A percentile compares a stretch with the other conserved stretches of the same genome.
These are phyloP conservation scores for Talaromyces sp. DNA, from an alignment of 2,329 filamentous ascomycete species.

Conservation along the genomic window DNA sequence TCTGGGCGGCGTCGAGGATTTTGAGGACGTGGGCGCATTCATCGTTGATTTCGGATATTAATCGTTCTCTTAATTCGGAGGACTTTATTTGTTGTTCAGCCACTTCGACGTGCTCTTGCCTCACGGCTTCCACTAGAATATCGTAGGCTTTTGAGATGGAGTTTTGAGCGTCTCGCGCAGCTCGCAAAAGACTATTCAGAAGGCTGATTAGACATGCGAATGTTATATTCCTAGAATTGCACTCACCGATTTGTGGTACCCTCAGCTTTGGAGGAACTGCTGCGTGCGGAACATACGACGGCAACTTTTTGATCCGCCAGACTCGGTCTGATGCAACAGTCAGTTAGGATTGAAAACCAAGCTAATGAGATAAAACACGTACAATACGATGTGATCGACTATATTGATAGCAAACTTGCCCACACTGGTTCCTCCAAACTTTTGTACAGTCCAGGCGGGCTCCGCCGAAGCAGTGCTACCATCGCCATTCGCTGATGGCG, in stretches of 20 bases:
- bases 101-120: conserved; percentile 74
- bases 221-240: conserved; percentile 5
- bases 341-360: background rate
- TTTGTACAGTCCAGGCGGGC: conserved; percentile 78
- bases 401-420: conserved; percentile 86
- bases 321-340: conserved; percentile 49
- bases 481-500: conserved; percentile 21
- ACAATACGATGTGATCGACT: conserved; percentile 59
- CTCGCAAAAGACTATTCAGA: conserved; percentile 43
- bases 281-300: conserved; percentile 92
- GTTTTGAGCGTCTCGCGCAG: conserved; percentile 51
- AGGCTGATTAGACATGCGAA: background rate
- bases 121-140: conserved; percentile 75
- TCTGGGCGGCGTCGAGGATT: conserved; percentile 65
- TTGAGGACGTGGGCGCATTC: conserved; percentile 81
- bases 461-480: conserved; percentile 17
- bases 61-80: conserved; percentile 55
- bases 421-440: conserved; percentile 92
- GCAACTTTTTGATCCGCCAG: conserved; percentile 72
- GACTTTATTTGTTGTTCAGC: conserved; percentile 63
- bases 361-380: conserved; percentile 1
- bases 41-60: conserved; percentile 66
- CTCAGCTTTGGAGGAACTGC: conserved; percentile 88
- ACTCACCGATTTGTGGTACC: conserved; percentile 92
- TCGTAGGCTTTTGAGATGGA: conserved; percentile 60